Conservation (phyloP, 139 green algal genomes). For the Nannochloris sp. region DNA sequence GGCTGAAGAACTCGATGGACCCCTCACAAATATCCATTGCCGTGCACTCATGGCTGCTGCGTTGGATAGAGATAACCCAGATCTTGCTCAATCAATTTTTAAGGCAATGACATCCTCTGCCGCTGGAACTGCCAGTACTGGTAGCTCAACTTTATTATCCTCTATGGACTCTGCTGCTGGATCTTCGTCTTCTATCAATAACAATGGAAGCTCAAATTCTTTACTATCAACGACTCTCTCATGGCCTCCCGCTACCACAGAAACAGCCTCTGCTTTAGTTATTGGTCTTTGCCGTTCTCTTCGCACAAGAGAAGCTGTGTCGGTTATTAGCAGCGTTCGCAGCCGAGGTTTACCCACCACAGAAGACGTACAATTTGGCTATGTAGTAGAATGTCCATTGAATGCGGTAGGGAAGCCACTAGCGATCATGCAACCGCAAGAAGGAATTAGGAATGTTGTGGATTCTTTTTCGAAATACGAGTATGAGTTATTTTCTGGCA, state of each 20-base stretch:
- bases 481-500: conserved; percentile 79
- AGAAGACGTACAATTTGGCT: conserved; percentile 62
- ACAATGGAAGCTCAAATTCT: too few species aligned
- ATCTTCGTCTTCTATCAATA: neutral
- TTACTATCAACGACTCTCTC: neutral
- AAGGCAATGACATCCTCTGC: conserved; percentile 42
- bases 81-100: conserved; percentile 61
- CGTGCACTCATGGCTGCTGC: conserved; percentile 29
- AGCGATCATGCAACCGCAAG: conserved; percentile 79
- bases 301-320: conserved; percentile 62
- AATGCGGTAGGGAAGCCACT: conserved; percentile 49
- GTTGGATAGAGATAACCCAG: conserved; percentile 52
- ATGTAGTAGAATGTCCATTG: conserved; percentile 64
- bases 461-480: conserved; percentile 62
- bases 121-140: neutral
- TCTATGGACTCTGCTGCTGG: conserved; percentile 11
- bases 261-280: conserved; percentile 50
- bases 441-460: conserved; percentile 68
- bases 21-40: conserved; percentile 15
- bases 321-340: conserved; percentile 46
- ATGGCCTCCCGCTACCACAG: conserved; percentile 55
- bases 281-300: conserved; percentile 61
- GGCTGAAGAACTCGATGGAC: neutral
- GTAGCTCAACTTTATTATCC: neutral
- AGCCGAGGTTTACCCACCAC: conserved; percentile 44